Conservation (phyloP, 768 basidiomycete genomes). For the Boletus rubropictus region DNA sequence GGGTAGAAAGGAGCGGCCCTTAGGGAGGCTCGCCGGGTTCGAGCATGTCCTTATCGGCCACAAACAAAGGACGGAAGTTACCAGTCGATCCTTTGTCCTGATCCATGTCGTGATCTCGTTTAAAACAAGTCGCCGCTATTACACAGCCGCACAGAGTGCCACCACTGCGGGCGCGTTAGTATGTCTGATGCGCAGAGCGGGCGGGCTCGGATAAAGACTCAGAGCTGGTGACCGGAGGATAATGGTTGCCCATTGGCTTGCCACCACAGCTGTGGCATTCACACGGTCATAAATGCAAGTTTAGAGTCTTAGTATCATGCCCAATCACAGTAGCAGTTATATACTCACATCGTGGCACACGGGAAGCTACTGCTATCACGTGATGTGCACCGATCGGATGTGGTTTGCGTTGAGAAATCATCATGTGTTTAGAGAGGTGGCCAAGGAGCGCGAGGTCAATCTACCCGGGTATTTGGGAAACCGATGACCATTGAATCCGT, state of each 20-base stretch:
- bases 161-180: background rate
- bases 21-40: background rate
- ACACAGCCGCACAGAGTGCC: background rate
- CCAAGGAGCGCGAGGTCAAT: conserved; percentile 68
- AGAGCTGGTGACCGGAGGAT: background rate
- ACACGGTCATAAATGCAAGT: background rate
- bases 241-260: background rate
- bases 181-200: background rate
- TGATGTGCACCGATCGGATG: background rate
- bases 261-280: background rate
- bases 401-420: background rate
- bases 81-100: conserved; percentile 12
- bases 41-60: conserved; percentile 5
- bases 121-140: background rate
- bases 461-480: conserved; percentile 58
- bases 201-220: background rate
- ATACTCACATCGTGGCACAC: background rate
- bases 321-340: background rate
- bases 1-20: conserved; percentile 16
- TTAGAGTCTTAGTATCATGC: background rate
- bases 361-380: background rate
- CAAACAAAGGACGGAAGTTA: conserved; percentile 18
- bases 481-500: conserved; percentile 43
- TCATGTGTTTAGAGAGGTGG: conserved; percentile 50
- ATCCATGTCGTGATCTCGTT: conserved; percentile 2